Conservation (phyloP, 1,284 basidiomycete genomes). For the Peniophora sp. region DNA sequence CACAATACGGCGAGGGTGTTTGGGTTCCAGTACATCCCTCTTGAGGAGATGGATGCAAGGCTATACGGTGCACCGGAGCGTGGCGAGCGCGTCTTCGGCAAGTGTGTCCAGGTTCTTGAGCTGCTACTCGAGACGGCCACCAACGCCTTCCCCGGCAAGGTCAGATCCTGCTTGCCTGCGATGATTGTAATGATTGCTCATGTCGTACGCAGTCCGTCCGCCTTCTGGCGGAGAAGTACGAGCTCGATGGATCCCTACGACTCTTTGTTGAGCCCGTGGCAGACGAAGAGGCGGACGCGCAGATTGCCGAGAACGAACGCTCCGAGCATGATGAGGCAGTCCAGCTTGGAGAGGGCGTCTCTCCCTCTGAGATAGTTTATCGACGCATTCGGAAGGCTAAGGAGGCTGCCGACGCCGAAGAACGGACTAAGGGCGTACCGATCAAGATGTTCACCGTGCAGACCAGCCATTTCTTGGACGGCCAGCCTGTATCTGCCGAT, state of each 20-base stretch:
- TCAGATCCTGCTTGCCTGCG: constrained; percentile 21
- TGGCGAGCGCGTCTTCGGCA: constrained; percentile 73
- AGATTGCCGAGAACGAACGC: not conserved
- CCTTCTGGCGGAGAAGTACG: constrained; percentile 51
- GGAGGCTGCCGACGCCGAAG: not conserved
- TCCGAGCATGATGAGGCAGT: not conserved
- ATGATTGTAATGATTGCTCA: not conserved
- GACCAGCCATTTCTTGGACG: not conserved
- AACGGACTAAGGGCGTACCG: not conserved
- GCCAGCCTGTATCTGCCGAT: not conserved
- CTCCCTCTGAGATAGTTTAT: not conserved
- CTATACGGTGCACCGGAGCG: constrained; percentile 61
- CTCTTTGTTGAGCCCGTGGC: constrained; percentile 60
- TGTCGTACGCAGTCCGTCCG: constrained; percentile 41
- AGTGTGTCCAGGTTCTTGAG: constrained; percentile 74
- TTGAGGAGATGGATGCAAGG: constrained; percentile 82
- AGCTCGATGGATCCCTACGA: constrained; percentile 35
- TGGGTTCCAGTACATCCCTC: constrained; percentile 90
- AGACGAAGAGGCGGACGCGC: not conserved
- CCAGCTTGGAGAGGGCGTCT: not conserved
- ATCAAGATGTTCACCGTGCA: not conserved
- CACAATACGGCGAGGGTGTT: constrained; percentile 88
- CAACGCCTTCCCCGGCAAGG: constrained; percentile 59
- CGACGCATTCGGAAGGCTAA: not conserved
- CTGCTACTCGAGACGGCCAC: constrained; percentile 55